Conservation (phyloP, 2,329 filamentous ascomycete species). For the Microcyclosporella mali region DNA sequence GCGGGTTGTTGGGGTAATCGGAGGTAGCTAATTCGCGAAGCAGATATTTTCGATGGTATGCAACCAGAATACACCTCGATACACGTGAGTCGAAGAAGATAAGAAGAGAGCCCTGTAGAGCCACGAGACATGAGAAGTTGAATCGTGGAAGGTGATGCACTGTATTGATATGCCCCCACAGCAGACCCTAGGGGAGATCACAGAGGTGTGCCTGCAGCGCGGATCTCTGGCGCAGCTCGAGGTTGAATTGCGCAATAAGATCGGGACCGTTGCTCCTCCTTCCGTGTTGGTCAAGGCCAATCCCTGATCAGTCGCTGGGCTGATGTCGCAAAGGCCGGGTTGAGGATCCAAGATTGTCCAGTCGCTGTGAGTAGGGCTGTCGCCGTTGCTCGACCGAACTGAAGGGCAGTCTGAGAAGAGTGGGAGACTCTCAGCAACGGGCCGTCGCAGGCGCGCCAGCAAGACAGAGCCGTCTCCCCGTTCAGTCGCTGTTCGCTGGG, state of each 20-base stretch:
- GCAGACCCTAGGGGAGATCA: constrained; percentile 5
- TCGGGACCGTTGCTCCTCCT: constrained; percentile 9
- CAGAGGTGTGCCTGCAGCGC: neutral
- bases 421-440: constrained; percentile 9
- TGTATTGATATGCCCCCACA: constrained; percentile 16
- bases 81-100: constrained; percentile 6
- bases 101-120: constrained; percentile 15
- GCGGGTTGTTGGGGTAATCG: too few relatives aligned
- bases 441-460: constrained; percentile 16
- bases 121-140: constrained; percentile 16
- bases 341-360: constrained; percentile 18
- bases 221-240: constrained; percentile 13
- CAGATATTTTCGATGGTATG: too few relatives aligned
- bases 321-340: constrained; percentile 14
- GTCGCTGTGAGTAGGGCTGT: constrained; percentile 10
- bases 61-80: constrained; percentile 2
- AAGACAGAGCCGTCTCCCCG: constrained; percentile 18
- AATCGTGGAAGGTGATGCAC: constrained; percentile 6
- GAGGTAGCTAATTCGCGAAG: too few relatives aligned
- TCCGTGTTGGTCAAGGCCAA: constrained; percentile 9
- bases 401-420: constrained; percentile 4
- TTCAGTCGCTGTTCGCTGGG: constrained; percentile 1
- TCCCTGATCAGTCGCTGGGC: constrained; percentile 7
- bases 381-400: constrained; percentile 12
- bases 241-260: constrained; percentile 15